These are phyloP conservation scores for Canna indica DNA, from an alignment of 176 grass and related monocot species.

Conservation along the genomic window DNA sequence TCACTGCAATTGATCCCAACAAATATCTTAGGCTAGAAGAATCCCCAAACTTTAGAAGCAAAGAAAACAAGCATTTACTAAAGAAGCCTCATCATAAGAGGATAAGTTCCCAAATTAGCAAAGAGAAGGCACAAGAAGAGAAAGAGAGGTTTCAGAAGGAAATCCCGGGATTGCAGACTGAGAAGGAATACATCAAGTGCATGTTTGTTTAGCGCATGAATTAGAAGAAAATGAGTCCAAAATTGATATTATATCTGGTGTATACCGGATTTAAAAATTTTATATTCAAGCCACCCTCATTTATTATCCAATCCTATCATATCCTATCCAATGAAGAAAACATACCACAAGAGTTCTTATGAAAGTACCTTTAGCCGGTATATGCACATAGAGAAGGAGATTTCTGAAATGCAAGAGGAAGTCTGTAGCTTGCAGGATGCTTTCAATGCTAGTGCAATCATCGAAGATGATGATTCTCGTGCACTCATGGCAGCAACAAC, in stretches of 20 bases:
- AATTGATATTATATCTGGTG: too few relatives aligned
- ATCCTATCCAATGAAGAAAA: too few relatives aligned
- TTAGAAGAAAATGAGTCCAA: too few relatives aligned
- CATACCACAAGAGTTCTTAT: conserved; percentile 13
- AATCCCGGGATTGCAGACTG: conserved; percentile 4
- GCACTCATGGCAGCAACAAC: conserved; percentile 13
- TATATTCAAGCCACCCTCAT: too few relatives aligned
- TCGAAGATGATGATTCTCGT: conserved; percentile 6
- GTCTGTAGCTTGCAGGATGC: conserved; percentile 6
- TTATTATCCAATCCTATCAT: too few relatives aligned
- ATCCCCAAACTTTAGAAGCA: not conserved
- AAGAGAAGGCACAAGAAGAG: conserved; percentile 15
- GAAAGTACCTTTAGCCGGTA: not conserved
- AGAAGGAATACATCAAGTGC: conserved; percentile 8
- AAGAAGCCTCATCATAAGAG: not conserved
- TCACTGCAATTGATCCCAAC: not conserved
- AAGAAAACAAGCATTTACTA: not conserved
- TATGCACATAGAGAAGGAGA: not conserved
- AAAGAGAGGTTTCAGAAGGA: conserved; percentile 12
- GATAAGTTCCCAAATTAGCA: conserved; percentile 6
- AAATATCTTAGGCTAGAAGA: not conserved
- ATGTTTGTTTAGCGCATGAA: too few relatives aligned
- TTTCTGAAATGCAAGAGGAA: conserved; percentile 6
- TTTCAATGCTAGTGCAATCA: conserved; percentile 9
- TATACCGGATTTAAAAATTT: too few relatives aligned